Evolutionary conservation across 2,329 filamentous ascomycete genomes (phyloP).

Genomic region (Dactylonectria estremocensis): DNA sequence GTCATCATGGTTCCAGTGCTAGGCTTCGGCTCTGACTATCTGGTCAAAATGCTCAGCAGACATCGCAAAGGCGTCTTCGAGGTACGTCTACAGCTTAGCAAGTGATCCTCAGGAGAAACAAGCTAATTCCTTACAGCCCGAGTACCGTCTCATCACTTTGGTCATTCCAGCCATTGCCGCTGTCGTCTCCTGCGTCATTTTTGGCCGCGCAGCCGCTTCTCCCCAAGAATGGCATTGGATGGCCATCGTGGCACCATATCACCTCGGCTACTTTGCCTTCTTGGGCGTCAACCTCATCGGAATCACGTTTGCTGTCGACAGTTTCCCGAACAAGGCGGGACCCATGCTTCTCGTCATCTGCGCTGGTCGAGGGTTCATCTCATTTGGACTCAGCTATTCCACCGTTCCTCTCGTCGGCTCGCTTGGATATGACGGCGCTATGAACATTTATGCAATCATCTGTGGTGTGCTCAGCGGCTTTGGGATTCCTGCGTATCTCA

Average conservation of each 20-base stretch:
- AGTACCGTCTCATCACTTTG: slow-evolving; percentile 17
- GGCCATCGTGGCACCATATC: slow-evolving; percentile 37
- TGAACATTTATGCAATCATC: slow-evolving; percentile 42
- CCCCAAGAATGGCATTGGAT: slow-evolving; percentile 37
- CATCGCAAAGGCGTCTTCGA: slow-evolving; percentile 6
- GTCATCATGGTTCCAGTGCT: slow-evolving; percentile 38
- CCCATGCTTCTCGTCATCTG: slow-evolving; percentile 45
- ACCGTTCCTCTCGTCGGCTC: slow-evolving; percentile 39
- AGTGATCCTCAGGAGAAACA: too few relatives aligned
- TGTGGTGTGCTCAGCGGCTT: slow-evolving; percentile 33
- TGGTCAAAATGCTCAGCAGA: slow-evolving; percentile 18
- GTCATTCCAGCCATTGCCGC: slow-evolving; percentile 6
- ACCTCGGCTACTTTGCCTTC: slow-evolving; percentile 44
- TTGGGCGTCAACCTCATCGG: slow-evolving; percentile 46
- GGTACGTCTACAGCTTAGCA: neutral
- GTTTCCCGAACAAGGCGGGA: slow-evolving; percentile 49
- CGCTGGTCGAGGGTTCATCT: slow-evolving; percentile 45
- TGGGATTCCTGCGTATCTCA: slow-evolving; percentile 1
- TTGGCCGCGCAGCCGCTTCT: slow-evolving; percentile 4
- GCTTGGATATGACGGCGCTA: slow-evolving; percentile 40
- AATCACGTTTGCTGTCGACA: slow-evolving; percentile 49
- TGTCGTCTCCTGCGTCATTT: slow-evolving; percentile 23
- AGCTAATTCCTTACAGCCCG: slow-evolving; percentile 10
- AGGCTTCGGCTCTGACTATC: slow-evolving; percentile 39
- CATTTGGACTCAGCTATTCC: slow-evolving; percentile 45